A percentile compares a stretch with the other conserved stretches of the same genome.
Conservation (phyloP, 306 rosid genomes). For the Rosa multiflora region DNA sequence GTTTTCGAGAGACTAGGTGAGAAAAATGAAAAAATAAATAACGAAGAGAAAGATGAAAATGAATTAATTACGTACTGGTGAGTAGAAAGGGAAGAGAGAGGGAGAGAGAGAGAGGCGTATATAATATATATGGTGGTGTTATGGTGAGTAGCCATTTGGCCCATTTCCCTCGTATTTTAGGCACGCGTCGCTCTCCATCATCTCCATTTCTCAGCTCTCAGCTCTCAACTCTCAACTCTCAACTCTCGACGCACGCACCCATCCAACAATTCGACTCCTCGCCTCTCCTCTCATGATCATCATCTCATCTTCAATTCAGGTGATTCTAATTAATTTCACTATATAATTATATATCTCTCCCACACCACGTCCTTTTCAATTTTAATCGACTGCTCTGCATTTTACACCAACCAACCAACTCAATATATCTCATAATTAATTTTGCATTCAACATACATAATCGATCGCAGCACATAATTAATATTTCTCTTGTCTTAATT, state of each 20-base stretch:
- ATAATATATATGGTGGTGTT: neutral
- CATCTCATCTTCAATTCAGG: constrained; percentile 3
- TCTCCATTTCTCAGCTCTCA: neutral
- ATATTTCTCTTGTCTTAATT: too few species aligned
- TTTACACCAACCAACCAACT: neutral
- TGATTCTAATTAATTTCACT: neutral
- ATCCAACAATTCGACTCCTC: neutral
- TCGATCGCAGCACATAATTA: neutral
- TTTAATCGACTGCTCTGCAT: neutral
- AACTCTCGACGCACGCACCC: neutral
- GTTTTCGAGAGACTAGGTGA: neutral
- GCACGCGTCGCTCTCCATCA: constrained; percentile 9
- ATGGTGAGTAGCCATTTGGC: neutral
- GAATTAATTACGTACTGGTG: neutral
- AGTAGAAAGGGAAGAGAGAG: neutral
- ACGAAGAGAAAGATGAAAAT: neutral
- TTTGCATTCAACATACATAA: neutral
- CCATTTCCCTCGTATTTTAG: constrained; percentile 5
- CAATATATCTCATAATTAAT: neutral
- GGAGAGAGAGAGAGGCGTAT: neutral
- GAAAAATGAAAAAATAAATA: neutral
- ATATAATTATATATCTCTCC: neutral
- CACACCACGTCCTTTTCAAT: neutral
- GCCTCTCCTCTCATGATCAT: neutral
- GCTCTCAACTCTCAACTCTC: neutral